Conservation (phyloP, 352 stramenopile species). For the Pythium inflatum region DNA sequence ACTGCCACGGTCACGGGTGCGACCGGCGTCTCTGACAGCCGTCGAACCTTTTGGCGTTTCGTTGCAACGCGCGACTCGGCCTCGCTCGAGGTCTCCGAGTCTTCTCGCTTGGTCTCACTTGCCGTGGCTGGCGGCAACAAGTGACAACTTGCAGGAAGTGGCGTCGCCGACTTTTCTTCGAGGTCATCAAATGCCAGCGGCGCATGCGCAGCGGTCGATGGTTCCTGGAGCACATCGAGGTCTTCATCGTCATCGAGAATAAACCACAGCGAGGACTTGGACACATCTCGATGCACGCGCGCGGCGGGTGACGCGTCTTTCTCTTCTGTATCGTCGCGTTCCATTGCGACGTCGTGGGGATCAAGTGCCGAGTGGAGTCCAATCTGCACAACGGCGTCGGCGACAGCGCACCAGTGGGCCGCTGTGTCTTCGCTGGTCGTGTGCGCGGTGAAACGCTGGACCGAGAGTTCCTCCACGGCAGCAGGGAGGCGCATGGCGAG, state of each 20-base stretch:
- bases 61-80: neutral
- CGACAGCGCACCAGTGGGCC: conserved; percentile 26
- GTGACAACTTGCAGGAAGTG: neutral
- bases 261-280: conserved; percentile 75
- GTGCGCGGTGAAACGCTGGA: neutral
- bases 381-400: conserved; percentile 33
- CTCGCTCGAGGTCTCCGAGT: neutral
- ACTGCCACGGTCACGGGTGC: neutral
- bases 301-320: conserved; percentile 19
- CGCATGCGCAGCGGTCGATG: neutral
- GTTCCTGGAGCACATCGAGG: conserved; percentile 9
- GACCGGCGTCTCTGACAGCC: conserved; percentile 2
- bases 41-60: conserved; percentile 18
- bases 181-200: neutral
- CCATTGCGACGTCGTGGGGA: conserved; percentile 8
- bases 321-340: conserved; percentile 1
- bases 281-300: conserved; percentile 1
- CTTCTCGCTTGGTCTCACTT: neutral
- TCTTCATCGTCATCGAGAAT: conserved; percentile 60
- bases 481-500: conserved; percentile 14
- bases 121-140: neutral
- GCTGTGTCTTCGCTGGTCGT: conserved; percentile 17
- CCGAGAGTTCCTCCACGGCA: conserved; percentile 1
- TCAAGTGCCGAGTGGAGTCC: conserved; percentile 14
- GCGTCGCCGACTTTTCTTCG: conserved; percentile 11